Evolutionary conservation across 306 rosid genomes (phyloP), one percentile per base, ranked within the genome.

Genomic region (Boehmeria nivea): DNA sequence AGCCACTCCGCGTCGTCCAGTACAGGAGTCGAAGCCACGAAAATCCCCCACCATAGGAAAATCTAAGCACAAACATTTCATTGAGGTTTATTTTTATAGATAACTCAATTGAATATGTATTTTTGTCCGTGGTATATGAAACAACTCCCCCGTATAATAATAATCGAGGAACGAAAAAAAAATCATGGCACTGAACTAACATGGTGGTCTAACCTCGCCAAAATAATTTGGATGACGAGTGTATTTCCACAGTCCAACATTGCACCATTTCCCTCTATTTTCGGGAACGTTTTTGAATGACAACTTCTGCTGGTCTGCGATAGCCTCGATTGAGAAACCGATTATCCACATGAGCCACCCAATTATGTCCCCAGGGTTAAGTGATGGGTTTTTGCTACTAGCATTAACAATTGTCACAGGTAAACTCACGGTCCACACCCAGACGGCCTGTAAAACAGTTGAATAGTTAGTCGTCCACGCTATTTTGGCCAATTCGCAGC

Each of bases 161-260:
- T 31, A 31, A 31, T 31, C 36, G 36, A 31, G 36, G 11, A 33
- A 33, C 15, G 11, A n/a, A 42, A 12, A 10, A 10, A 42, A 40
- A 11, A 63, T 21, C 43, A 26, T 44, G 49, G 44, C 43, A 62
- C 5, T 45, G 28, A 54, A 51, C 14, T 54, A 72, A 52, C 66
- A 42, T 47, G 14, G 47, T 20, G 5, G 38, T 68, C 96, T 70
- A 56, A 91, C 99, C 89, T 91, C 99, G 3, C 96, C 99, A 56
- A 91, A 85, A 73, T 91, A 91, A 73, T 91, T 87, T 34, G 99
- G 99, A 81, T 91, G 99, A n/a, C 99, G 95, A 48, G 96, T 55
- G 70, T 73, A 82, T 72, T 79, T 77, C 96, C 99, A 91, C 20
- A 87, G 68, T 53, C 99, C 95, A 61, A 61, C 73, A 54, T 77